Base-by-base conservation (phyloP, 257 asterid species). In the Ophiorrhiza pumila region DNA sequence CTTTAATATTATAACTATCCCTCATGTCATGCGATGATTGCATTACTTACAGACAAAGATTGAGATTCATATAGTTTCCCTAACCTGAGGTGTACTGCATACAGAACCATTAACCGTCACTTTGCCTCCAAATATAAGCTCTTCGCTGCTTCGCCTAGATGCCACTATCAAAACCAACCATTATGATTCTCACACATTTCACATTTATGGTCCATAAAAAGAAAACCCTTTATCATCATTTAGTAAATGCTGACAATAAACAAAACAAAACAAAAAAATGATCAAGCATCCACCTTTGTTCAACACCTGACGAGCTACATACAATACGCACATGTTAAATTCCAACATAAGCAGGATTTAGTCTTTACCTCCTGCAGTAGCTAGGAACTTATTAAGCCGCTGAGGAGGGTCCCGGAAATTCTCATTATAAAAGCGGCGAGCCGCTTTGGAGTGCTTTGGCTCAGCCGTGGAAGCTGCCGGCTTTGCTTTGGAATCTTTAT, bases 141-240 rank as follows among this genome's bases (percentile, higher is more conserved):
- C 98, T 75, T 92, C 99, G 23, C 99, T 78, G 83, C 98, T 95
- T 82, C 99, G 83, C 82, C 99, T 86, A 45, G 99, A 95, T 49
- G 98, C 98, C 83, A 95, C 99, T 95, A 83, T 41, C 70, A 70
- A 78, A 81, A 52, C 50, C 74, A 74, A 71, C 59, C 79, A 69
- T 3, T 56, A 70, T 53, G 55, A 60, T 29, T 41, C 58, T 43
- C 37, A 32, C 60, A 20, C 43, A 13, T 46, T 52, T 57, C 23
- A n/a, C n/a, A 53, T 18, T 11, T 18, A 37, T 22, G 32, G 27
- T 50, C 27, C 47, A 15, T 45, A 34, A 18, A 10, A 18, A 5
- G 25, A 39, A 34, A 22, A 34, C 67, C 46, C 4, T 7, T 15
- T 37, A 61, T 61, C 29, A 52, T 22, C 35, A 34, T 22, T 7